Evolutionary conservation across 2,329 filamentous ascomycete genomes (phyloP), one percentile per base, ranked within the genome.

Genomic region (Coleophoma cylindrospora): DNA sequence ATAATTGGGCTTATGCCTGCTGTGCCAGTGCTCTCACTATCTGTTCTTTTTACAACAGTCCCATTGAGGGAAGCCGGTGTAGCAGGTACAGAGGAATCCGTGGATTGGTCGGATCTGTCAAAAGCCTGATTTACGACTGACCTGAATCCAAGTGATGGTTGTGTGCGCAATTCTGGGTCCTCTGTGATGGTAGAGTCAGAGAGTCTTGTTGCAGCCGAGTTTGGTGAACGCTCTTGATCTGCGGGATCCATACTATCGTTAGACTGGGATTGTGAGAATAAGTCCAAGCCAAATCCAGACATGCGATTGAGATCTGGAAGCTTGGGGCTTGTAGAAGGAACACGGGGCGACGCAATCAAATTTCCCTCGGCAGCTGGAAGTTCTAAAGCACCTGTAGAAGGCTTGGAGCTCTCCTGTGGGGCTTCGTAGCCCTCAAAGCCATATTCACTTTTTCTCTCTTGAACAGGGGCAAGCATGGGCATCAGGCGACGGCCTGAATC

Each of bases 121-220:
- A 87, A 87, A 14, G 83, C 83, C 61, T 84, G 78, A 57, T 85
- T 73, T 4, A 87, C 83, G 13, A 80, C 77, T 1, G 80, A 79
- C 34, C 68, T 69, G 59, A 81, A 81, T n/a, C 79, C 78, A 15
- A 74, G 55, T 2, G 78, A 80, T 3, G 74, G 70, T 53, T 78
- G 74, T 54, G 77, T 76, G 7, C 75, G 71, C n/a, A 81, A 63
- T 40, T 63, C 56, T 40, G 57, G 37, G 8, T 60, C 57, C 21
- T 47, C 46, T 5, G 36, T n/a, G 3, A 48, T 32, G 12, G 49
- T 33, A 10, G 47, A 49, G 15, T 44, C 21, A 22, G 50, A 32
- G 7, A 21, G 15, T 14, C 46, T 15, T 15, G 52, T 48, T 12
- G 50, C 34, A 8, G 34, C 34, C 19, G 44, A 15, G 34, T 21